Percentiles rank a stretch among this genome's conserved stretches.
phyloP scores from a whole-genome alignment of 192 early-diverging fungal species.

The Coemansia sp. region DNA sequence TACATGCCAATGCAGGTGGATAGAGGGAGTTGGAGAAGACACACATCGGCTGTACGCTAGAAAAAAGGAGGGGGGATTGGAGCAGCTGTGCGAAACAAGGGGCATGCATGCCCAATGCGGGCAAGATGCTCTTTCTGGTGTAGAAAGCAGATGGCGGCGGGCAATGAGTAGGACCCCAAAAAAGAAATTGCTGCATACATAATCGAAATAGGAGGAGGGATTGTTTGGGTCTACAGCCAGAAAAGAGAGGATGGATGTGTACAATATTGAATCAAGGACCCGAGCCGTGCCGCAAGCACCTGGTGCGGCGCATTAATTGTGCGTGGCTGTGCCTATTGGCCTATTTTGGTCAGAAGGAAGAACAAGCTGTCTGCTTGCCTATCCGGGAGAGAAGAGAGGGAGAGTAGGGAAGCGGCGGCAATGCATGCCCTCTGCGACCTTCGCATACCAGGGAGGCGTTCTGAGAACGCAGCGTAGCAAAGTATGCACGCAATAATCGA shows the following conservation, averaged over 20 bases:
- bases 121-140: not conserved
- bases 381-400: not conserved
- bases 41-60: not conserved
- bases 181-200: slow-evolving; percentile 7
- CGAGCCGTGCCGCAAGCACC: slow-evolving; percentile 1
- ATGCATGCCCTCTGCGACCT: slow-evolving; percentile 1
- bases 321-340: slow-evolving; percentile 5
- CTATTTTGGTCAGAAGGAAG: slow-evolving; percentile 2
- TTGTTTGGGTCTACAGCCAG: not conserved
- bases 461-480: slow-evolving; percentile 6
- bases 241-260: not conserved
- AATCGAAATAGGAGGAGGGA: slow-evolving; percentile 4
- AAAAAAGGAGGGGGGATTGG: not conserved
- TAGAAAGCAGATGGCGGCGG: slow-evolving; percentile 1
- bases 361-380: not conserved
- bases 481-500: slow-evolving; percentile 3
- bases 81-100: not conserved
- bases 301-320: slow-evolving; percentile 12
- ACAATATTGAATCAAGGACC: not conserved
- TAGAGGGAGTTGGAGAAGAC: slow-evolving; percentile 10
- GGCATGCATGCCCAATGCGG: not conserved
- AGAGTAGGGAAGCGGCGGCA: not conserved
- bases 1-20: slow-evolving; percentile 12
- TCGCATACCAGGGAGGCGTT: slow-evolving; percentile 4
- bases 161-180: not conserved